Conservation (phyloP, 2,329 filamentous ascomycete genomes). For the Pleoardoris graminearum region DNA sequence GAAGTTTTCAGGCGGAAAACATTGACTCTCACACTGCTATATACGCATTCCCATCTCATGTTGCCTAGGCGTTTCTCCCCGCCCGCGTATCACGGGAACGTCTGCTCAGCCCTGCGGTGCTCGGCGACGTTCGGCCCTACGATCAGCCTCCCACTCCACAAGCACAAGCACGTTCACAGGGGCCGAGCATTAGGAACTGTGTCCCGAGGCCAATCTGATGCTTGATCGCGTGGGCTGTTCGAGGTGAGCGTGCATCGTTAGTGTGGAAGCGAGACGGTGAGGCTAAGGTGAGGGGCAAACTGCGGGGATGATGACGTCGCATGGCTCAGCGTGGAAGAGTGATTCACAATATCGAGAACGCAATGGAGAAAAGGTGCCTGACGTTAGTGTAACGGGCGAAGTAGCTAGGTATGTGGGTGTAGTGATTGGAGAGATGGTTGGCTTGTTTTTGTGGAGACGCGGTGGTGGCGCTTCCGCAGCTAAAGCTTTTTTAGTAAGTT, state of each 20-base stretch:
- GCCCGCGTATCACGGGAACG: not conserved
- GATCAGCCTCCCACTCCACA: not conserved
- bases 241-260: not conserved
- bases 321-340: not conserved
- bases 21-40: not conserved
- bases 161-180: not conserved
- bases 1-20: not conserved
- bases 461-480: not conserved
- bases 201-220: not conserved
- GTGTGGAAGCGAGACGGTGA: slow-evolving; percentile 1
- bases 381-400: not conserved
- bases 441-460: not conserved
- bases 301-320: slow-evolving; percentile 8
- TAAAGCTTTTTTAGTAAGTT: too few species aligned
- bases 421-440: not conserved
- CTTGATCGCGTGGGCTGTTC: not conserved
- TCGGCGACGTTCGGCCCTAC: not conserved
- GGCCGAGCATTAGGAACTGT: not conserved
- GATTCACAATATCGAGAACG: not conserved
- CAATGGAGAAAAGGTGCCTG: not conserved
- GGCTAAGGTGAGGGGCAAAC: slow-evolving; percentile 3
- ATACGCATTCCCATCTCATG: not conserved
- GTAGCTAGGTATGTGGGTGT: not conserved
- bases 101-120: slow-evolving; percentile 6
- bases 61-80: not conserved